Base-by-base conservation (phyloP, 805 yeast species). In the Grigorovia yakushimaensis region DNA sequence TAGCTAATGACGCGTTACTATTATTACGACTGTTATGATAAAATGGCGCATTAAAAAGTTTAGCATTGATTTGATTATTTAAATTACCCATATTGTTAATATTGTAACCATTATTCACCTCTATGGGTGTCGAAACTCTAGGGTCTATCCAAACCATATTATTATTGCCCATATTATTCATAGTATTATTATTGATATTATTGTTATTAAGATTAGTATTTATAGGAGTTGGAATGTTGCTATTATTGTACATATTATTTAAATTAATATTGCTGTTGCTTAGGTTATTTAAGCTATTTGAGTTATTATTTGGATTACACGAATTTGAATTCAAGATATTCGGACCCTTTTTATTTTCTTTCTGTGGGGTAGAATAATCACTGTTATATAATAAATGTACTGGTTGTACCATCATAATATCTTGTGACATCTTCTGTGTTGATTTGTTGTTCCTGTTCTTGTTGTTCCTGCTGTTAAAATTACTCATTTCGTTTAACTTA, bases 1-100 rank as follows among this genome's bases (percentile, higher is more conserved):
- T 23, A 19, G 52, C 47, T 24, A 50, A 43, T 3, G 52, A 42
- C 8, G 41, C 43, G 5, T 46, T 39, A 24, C 44, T 45, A 5
- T 33, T 42, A 7, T 39, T 20, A 15, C 37, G n/a, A 30, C 15
- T 43, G 17, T 41, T 42, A 4, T 39, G 22, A 38, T 44, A 23
- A 35, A 39, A 27, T 10, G 20, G 22, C 24, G 46, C 37, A 33
- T 7, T 33, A 15, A 33, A 33, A 15, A 33, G 15, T 4, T 33
- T 33, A 6, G 6, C 9, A 15, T 33, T 33, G 13, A 13, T 33
- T 11, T 15, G 24, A n/a, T 10, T 24, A 19, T 42, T 30, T 24
- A 40, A 6, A n/a, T 20, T 39, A 18, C 22, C 17, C 3, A 7
- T 23, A 20, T 40, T 43, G 44, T 11, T 43, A 22, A 18, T 41